Evolutionary conservation across 129 eudicot species (phyloP), one percentile per base, ranked within the genome.

Genomic region (Helianthus tuberosus): DNA sequence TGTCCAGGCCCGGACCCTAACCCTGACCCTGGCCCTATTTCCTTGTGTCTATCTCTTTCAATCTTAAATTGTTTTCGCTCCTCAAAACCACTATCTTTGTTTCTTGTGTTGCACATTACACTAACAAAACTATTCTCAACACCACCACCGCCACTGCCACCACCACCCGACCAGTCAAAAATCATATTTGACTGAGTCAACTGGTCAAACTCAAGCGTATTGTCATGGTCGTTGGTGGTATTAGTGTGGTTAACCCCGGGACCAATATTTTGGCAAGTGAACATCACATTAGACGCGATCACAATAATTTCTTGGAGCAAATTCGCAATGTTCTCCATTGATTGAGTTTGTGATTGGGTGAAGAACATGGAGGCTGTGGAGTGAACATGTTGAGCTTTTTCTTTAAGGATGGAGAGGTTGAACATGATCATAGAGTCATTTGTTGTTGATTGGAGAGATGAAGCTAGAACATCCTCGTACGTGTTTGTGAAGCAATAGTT

Each of bases 251-350:
- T 53, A 11, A 75, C 41, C 11, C 60, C 81, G 5, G 75, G 85
- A 7, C 84, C 48, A 62, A 87, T 72, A 32, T 87, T 89, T 64
- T 92, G 97, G 78, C 85, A 92, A 55, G 92, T 64, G 74, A 85
- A 89, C 96, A 92, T 77, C 84, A 87, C 78, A 8, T 89, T 83
- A 2, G 96, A 92, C 2, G 96, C 93, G 25, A 89, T 83, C 15
- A 65, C 75, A 27, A 92, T 84, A 72, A 92, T 92, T 58, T 92
- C 97, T 82, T 92, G 96, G 29, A 92, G 84, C 66, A 92, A 75
- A 39, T 80, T 70, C 62, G 77, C 82, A 64, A 92, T 75, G 74
- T 47, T 84, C 2, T 84, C 82, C 32, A 72, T 36, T 17, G 96
- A 72, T 80, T 77, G 80, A 29, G 68, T 78, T 11, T 83, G 76